Percentiles rank a stretch among this genome's conserved stretches.
Evolutionary conservation across 1,284 basidiomycete species (phyloP).

Genomic region (Abortiporus biennis): DNA sequence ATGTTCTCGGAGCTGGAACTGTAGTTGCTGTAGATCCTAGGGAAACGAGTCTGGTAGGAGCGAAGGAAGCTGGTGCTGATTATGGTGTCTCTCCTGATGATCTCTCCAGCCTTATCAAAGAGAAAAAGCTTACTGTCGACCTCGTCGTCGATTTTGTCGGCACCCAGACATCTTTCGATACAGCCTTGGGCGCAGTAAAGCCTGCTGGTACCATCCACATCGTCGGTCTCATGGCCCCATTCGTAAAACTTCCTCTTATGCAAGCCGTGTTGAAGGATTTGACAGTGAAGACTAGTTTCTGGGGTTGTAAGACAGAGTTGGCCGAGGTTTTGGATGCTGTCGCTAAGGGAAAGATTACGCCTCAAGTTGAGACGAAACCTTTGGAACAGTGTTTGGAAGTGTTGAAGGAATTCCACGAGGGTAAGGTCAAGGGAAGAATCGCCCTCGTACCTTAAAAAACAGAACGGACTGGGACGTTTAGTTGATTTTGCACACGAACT

Average conservation of each 20-base stretch:
- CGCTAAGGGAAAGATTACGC: constrained; percentile 11
- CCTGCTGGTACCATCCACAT: constrained; percentile 9
- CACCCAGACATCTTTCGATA: constrained; percentile 10
- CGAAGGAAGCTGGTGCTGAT: constrained; percentile 12
- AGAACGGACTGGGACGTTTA: too few relatives aligned
- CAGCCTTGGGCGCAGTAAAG: constrained; percentile 4
- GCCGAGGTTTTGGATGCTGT: constrained; percentile 14
- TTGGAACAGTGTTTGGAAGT: constrained; percentile 11
- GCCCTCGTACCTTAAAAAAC: constrained; percentile 8
- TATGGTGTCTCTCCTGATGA: constrained; percentile 10
- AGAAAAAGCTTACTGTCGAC: constrained; percentile 30
- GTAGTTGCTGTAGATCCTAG: constrained; percentile 12
- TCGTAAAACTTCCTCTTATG: constrained; percentile 6
- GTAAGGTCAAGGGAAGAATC: constrained; percentile 7
- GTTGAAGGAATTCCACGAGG: constrained; percentile 6
- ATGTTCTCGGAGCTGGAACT: constrained; percentile 9
- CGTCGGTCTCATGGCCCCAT: constrained; percentile 8
- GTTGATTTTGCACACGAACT: too few relatives aligned
- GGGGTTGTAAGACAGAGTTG: constrained; percentile 10
- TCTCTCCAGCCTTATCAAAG: constrained; percentile 6
- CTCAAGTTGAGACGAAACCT: constrained; percentile 12
- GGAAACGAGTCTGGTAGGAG: constrained; percentile 6
- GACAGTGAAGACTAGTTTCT: constrained; percentile 8
- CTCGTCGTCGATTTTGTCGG: constrained; percentile 28
- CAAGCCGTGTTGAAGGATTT: constrained; percentile 9